phyloP scores from a whole-genome alignment of 768 basidiomycete genomes.

The Hypholoma fasciculare region DNA sequence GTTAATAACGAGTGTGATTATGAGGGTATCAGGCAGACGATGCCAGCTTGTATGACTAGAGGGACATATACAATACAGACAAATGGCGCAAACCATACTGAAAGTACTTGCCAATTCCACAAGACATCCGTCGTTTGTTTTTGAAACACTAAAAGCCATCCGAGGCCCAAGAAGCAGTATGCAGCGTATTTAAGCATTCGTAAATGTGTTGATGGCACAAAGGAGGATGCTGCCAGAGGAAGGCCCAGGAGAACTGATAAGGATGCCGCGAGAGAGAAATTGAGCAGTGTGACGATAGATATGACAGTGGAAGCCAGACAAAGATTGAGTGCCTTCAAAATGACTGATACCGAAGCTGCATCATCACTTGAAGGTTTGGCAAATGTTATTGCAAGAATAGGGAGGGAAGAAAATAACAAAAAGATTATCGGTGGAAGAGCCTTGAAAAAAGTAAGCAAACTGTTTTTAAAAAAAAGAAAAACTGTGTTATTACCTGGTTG shows the following conservation, averaged over 20 bases:
- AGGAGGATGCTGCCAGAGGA: conserved; percentile 54
- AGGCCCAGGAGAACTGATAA: conserved; percentile 66
- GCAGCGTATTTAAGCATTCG: conserved; percentile 29
- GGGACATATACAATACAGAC: conserved; percentile 79
- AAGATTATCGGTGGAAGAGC: conserved; percentile 27
- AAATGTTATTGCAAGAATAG: conserved; percentile 29
- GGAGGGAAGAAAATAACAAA: conserved; percentile 28
- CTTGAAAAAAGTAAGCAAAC: conserved; percentile 8
- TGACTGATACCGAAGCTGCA: conserved; percentile 38
- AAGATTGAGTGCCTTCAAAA: conserved; percentile 75
- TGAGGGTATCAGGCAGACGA: conserved; percentile 46
- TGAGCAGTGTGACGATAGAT: conserved; percentile 83
- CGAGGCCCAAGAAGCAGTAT: conserved; percentile 52
- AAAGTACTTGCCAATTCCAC: conserved; percentile 78
- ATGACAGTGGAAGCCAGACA: conserved; percentile 86
- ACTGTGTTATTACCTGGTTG: conserved; percentile 36
- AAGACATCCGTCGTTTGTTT: conserved; percentile 51
- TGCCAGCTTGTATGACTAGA: conserved; percentile 67
- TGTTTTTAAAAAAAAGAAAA: not conserved
- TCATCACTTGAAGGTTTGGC: conserved; percentile 23
- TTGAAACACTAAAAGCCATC: conserved; percentile 54
- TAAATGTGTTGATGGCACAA: conserved; percentile 21
- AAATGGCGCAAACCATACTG: conserved; percentile 84
- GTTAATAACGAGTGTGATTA: not conserved
- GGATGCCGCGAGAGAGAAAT: conserved; percentile 84